A percentile compares a stretch with the other conserved stretches of the same genome.
phyloP scores from a whole-genome alignment of 495 filamentous ascomycete species.

The Tuber microsphaerosporum region DNA sequence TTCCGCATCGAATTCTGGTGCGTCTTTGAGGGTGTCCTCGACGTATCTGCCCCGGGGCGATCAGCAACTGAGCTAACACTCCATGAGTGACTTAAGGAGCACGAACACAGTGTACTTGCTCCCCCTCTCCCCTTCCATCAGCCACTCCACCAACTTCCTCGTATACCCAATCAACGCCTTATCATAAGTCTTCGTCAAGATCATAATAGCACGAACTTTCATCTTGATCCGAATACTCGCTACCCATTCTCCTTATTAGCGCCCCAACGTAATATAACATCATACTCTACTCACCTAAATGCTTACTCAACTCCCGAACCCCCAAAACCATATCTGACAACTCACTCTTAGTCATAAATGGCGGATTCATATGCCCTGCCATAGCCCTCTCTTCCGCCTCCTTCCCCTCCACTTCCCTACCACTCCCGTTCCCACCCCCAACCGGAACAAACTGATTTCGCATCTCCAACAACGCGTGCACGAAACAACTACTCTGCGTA shows the following conservation, averaged over 20 bases:
- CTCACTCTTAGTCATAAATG: conserved; percentile 76
- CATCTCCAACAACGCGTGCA: conserved; percentile 10
- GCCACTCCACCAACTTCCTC: conserved; percentile 74
- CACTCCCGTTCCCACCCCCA: background rate
- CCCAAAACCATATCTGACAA: conserved; percentile 93
- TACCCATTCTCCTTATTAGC: background rate
- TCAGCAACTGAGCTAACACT: conserved; percentile 55
- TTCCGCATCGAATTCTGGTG: conserved; percentile 75
- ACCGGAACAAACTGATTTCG: background rate
- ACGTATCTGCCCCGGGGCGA: conserved; percentile 85
- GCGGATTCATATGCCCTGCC: conserved; percentile 17
- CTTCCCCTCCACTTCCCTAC: background rate
- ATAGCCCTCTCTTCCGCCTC: background rate
- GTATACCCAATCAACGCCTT: conserved; percentile 81
- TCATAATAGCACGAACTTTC: conserved; percentile 85
- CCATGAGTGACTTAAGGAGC: background rate
- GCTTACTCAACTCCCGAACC: conserved; percentile 81
- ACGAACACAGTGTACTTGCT: conserved; percentile 29
- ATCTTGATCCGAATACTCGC: conserved; percentile 56
- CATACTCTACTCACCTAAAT: conserved; percentile 53
- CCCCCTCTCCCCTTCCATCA: conserved; percentile 56
- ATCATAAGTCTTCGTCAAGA: conserved; percentile 92
- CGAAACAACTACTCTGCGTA: conserved; percentile 32
- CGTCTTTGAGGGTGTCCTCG: conserved; percentile 78
- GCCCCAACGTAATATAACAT: background rate